phyloP scores from a whole-genome alignment of 2,329 filamentous ascomycete species.

The Colletotrichum camelliae region DNA sequence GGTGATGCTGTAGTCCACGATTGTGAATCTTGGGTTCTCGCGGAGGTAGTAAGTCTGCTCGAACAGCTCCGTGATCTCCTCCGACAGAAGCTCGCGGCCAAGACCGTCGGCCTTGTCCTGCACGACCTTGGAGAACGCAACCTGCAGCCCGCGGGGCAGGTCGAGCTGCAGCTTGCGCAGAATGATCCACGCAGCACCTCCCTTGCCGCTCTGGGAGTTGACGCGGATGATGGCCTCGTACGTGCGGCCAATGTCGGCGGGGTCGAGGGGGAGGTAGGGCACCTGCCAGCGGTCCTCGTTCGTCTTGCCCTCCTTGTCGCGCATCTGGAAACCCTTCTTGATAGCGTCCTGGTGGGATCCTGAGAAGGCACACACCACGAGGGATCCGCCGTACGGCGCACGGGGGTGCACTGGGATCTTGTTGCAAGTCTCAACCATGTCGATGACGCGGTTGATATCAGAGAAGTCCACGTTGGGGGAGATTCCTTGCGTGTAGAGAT shows the following conservation, averaged over 20 bases:
- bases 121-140: constrained; percentile 88
- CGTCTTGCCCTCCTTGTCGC: constrained; percentile 63
- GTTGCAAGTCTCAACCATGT: constrained; percentile 88
- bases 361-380: constrained; percentile 92
- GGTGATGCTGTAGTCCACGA: constrained; percentile 91
- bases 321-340: constrained; percentile 84
- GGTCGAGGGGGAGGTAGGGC: constrained; percentile 92
- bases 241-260: constrained; percentile 91
- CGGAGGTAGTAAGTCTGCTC: constrained; percentile 86
- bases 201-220: constrained; percentile 96
- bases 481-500: constrained; percentile 94
- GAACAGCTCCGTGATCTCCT: constrained; percentile 88
- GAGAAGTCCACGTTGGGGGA: constrained; percentile 89
- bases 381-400: constrained; percentile 87
- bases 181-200: constrained; percentile 93
- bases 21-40: constrained; percentile 81
- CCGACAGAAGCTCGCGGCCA: constrained; percentile 82
- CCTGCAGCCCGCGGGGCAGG: constrained; percentile 88
- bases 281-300: constrained; percentile 74
- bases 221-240: constrained; percentile 98
- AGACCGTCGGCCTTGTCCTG: constrained; percentile 81
- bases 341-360: constrained; percentile 96
- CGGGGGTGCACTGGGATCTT: constrained; percentile 93
- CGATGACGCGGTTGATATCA: constrained; percentile 83
- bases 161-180: constrained; percentile 88